These are phyloP conservation scores for Populus hybrid DNA, from an alignment of 441 rosid species.

Conservation along the genomic window DNA sequence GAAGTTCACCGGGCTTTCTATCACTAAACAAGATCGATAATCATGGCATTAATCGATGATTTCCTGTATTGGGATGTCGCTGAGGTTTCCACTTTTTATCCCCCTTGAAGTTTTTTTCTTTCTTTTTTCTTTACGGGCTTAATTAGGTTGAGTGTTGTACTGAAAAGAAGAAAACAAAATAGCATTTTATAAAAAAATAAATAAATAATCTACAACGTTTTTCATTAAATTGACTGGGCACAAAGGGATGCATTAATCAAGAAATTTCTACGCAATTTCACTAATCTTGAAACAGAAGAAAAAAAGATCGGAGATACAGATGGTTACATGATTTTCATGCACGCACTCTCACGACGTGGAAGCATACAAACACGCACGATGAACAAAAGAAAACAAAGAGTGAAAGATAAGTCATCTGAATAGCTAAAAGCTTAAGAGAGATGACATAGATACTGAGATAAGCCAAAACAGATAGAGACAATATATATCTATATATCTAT, in stretches of 20 bases:
- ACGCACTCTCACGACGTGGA: slow-evolving; percentile 7
- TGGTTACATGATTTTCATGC: neutral
- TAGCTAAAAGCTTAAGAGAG: neutral
- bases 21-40: too few species aligned
- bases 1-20: neutral
- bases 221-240: neutral
- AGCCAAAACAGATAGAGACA: slow-evolving; percentile 36
- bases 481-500: too few species aligned
- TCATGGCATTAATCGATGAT: neutral
- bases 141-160: neutral
- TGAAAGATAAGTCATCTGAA: slow-evolving; percentile 1
- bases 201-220: neutral
- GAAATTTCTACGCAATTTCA: slow-evolving; percentile 29
- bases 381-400: slow-evolving; percentile 6
- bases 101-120: neutral
- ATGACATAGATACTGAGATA: slow-evolving; percentile 10
- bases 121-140: too few species aligned
- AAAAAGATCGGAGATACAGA: neutral
- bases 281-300: neutral
- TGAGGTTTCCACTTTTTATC: neutral
- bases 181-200: neutral
- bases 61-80: neutral
- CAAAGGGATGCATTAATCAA: neutral
- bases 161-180: too few species aligned
- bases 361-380: slow-evolving; percentile 4